These are phyloP conservation scores for Solanum megistacrolobum DNA, from an alignment of 257 asterid species.

Conservation along the genomic window DNA sequence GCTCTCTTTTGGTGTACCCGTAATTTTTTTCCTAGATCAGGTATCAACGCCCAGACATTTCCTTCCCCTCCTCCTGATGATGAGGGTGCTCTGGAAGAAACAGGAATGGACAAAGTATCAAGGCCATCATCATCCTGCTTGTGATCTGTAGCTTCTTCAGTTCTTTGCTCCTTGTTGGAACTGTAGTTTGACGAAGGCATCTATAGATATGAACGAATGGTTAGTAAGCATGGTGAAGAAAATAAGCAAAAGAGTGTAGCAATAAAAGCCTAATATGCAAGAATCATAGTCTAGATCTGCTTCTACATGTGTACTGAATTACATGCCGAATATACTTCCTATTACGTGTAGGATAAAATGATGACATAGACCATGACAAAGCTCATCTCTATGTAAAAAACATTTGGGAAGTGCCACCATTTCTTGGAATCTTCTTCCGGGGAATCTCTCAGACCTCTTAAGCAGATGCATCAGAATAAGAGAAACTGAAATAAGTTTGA, in stretches of 20 bases:
- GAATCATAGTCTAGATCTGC: not conserved
- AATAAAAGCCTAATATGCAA: not conserved
- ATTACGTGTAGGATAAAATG: not conserved
- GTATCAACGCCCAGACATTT: constrained; percentile 88
- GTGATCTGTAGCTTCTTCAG: constrained; percentile 36
- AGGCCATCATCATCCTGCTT: constrained; percentile 30
- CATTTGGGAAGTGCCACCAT: not conserved
- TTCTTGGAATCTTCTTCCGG: not conserved
- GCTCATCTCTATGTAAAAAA: not conserved
- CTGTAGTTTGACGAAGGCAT: constrained; percentile 18
- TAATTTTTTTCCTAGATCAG: constrained; percentile 57
- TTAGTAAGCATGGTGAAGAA: not conserved
- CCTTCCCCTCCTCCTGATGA: constrained; percentile 36
- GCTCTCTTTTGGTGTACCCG: constrained; percentile 75
- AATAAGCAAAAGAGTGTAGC: not conserved
- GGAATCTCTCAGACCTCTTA: not conserved
- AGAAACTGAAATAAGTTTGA: not conserved
- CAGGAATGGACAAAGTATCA: constrained; percentile 42
- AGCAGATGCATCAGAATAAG: not conserved
- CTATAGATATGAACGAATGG: constrained; percentile 18
- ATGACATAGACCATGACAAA: not conserved
- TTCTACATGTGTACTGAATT: not conserved
- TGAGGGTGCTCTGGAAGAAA: constrained; percentile 37
- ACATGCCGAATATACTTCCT: not conserved
- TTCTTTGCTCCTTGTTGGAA: constrained; percentile 47